phyloP scores from a whole-genome alignment of 225 moss, liverwort and hornwort genomes.

The Anthoceros angustus region DNA sequence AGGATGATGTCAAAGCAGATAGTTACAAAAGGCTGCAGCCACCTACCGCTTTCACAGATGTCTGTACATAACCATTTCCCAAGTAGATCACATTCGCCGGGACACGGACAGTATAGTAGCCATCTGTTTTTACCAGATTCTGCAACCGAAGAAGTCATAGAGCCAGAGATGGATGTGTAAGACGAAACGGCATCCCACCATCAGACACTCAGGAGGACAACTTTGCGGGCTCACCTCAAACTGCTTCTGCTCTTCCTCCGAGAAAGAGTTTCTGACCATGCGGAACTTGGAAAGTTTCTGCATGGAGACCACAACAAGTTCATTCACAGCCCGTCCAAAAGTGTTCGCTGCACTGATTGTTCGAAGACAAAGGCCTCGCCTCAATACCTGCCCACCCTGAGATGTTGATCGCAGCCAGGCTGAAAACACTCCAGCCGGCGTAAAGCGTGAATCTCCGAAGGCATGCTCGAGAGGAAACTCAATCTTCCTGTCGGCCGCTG shows the following conservation, averaged over 20 bases:
- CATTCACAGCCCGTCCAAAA: neutral
- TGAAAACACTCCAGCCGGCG: slow-evolving; percentile 55
- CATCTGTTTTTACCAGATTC: slow-evolving; percentile 64
- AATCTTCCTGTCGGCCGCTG: slow-evolving; percentile 31
- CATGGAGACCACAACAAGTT: neutral
- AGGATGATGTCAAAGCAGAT: slow-evolving; percentile 3
- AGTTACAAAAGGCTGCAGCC: neutral
- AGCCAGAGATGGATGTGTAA: neutral
- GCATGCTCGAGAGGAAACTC: slow-evolving; percentile 71
- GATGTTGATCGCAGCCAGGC: slow-evolving; percentile 47
- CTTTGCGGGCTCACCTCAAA: slow-evolving; percentile 42
- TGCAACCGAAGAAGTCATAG: slow-evolving; percentile 9
- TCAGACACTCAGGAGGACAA: slow-evolving; percentile 7
- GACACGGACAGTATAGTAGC: slow-evolving; percentile 64
- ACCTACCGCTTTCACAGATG: slow-evolving; percentile 87
- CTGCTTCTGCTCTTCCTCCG: slow-evolving; percentile 33
- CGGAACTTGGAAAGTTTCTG: slow-evolving; percentile 88
- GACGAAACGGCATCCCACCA: slow-evolving; percentile 4
- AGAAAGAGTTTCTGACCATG: slow-evolving; percentile 43
- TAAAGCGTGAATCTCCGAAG: slow-evolving; percentile 44
- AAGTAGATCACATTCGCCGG: slow-evolving; percentile 51
- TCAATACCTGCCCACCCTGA: slow-evolving; percentile 50
- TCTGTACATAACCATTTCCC: slow-evolving; percentile 32
- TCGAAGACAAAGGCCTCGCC: neutral
- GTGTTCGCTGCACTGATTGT: neutral